Evolutionary conservation across 306 rosid species (phyloP).

Genomic region (Cajanus cajan): DNA sequence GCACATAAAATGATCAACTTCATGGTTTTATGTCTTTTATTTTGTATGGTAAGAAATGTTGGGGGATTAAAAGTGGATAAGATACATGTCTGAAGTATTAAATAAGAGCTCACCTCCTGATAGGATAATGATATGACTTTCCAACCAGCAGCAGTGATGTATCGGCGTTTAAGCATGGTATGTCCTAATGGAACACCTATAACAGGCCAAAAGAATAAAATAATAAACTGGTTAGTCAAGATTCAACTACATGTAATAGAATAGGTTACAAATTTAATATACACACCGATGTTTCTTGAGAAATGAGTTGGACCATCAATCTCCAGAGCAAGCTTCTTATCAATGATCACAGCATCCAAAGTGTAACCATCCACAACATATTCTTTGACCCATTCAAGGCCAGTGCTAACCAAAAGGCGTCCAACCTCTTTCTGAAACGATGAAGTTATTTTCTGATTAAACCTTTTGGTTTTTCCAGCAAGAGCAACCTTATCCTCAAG

Average conservation of each 20-base stretch:
- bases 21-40: neutral
- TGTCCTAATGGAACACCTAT: slow-evolving; percentile 87
- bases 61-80: neutral
- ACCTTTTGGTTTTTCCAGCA: slow-evolving; percentile 74
- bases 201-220: slow-evolving; percentile 14
- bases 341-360: slow-evolving; percentile 74
- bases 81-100: neutral
- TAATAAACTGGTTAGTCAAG: slow-evolving; percentile 2
- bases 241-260: slow-evolving; percentile 6
- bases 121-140: slow-evolving; percentile 62
- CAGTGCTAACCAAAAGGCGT: slow-evolving; percentile 75
- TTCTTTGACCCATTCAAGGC: slow-evolving; percentile 83
- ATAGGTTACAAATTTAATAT: slow-evolving; percentile 6
- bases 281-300: slow-evolving; percentile 81
- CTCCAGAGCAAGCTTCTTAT: slow-evolving; percentile 84
- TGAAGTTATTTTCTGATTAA: slow-evolving; percentile 73
- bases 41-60: neutral
- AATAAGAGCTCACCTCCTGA: slow-evolving; percentile 61
- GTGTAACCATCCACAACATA: slow-evolving; percentile 71
- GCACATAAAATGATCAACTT: slow-evolving; percentile 7
- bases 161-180: slow-evolving; percentile 76
- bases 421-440: slow-evolving; percentile 87
- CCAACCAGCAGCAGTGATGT: slow-evolving; percentile 84
- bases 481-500: slow-evolving; percentile 63
- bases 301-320: slow-evolving; percentile 98